Percentiles rank a stretch among this genome's conserved stretches.
Evolutionary conservation across 2,329 filamentous ascomycete species (phyloP).

Genomic region (Aspergillus cejpii): DNA sequence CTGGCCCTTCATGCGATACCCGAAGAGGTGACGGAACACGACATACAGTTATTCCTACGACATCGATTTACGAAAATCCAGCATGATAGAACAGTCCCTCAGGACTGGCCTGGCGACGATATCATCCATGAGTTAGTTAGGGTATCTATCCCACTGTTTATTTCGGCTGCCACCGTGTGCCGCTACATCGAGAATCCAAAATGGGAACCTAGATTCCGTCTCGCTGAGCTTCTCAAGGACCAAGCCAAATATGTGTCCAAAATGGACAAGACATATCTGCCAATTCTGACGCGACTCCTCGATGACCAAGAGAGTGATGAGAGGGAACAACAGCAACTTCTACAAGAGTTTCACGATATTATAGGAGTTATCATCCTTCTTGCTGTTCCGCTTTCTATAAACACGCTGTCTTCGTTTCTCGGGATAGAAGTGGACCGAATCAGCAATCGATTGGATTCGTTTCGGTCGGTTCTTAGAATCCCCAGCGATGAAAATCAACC

Average conservation of each 20-base stretch:
- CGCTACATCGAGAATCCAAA: conserved; percentile 9
- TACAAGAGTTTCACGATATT: conserved; percentile 14
- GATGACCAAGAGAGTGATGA: conserved; percentile 4
- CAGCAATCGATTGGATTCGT: conserved; percentile 11
- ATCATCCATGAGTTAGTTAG: conserved; percentile 4
- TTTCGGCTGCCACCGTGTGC: conserved; percentile 15
- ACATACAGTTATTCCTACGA: conserved; percentile 21
- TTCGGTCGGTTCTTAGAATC: conserved; percentile 19
- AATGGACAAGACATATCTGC: conserved; percentile 23
- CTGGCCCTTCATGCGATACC: conserved; percentile 19
- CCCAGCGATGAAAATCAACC: conserved; percentile 11
- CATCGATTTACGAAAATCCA: conserved; percentile 15
- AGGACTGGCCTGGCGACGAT: conserved; percentile 11
- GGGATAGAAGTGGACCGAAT: conserved; percentile 6
- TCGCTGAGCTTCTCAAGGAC: conserved; percentile 13
- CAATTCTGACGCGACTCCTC: conserved; percentile 19
- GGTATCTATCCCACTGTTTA: conserved; percentile 15
- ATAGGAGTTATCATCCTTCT: conserved; percentile 20
- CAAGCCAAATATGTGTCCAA: conserved; percentile 13
- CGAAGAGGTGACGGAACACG: conserved; percentile 15
- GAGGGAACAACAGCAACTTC: conserved; percentile 8
- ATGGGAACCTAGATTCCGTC: conserved; percentile 5
- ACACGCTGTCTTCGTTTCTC: conserved; percentile 11
- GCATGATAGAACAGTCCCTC: conserved; percentile 6
- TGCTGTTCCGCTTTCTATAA: conserved; percentile 16